phyloP scores from a whole-genome alignment of 495 filamentous ascomycete species.

The Xanthoparmelia taractica region DNA sequence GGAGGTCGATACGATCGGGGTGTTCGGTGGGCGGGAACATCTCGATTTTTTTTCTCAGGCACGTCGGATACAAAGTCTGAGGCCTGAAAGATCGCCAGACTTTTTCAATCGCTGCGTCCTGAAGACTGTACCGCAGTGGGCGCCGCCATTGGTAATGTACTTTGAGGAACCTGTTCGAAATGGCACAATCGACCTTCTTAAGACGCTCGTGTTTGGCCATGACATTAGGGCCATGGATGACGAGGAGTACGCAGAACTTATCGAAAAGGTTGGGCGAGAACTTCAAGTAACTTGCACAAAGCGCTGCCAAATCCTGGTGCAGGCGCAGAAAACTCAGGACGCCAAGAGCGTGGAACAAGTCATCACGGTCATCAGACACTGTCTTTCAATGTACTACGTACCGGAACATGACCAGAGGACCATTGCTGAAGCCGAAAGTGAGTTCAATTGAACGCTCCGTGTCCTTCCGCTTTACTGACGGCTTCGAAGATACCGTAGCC shows the following conservation, averaged over 20 bases:
- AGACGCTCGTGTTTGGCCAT: constrained; percentile 47
- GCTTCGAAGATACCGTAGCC: constrained; percentile 14
- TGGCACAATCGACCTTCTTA: constrained; percentile 48
- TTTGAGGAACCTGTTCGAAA: constrained; percentile 47
- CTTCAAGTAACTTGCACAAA: constrained; percentile 35
- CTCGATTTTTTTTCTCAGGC: constrained; percentile 49
- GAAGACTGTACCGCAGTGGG: constrained; percentile 55
- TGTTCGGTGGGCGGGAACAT: constrained; percentile 51
- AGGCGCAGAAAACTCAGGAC: constrained; percentile 29
- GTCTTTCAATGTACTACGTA: constrained; percentile 37
- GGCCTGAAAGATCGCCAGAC: constrained; percentile 29
- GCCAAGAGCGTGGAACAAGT: constrained; percentile 36
- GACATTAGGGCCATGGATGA: constrained; percentile 28
- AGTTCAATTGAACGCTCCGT: constrained; percentile 13
- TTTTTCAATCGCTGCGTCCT: constrained; percentile 42
- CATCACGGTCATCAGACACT: constrained; percentile 36
- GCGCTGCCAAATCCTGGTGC: constrained; percentile 27
- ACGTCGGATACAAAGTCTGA: constrained; percentile 35
- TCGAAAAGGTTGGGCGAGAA: constrained; percentile 30
- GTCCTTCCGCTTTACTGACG: constrained; percentile 14
- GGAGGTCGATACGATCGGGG: constrained; percentile 50
- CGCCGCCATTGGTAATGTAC: constrained; percentile 59
- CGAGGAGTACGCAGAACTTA: constrained; percentile 29
- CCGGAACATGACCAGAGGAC: constrained; percentile 37
- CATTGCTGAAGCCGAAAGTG: constrained; percentile 36